Evolutionary conservation across 176 grass and related monocot species (phyloP).

Genomic region (Elaeis guineensis): DNA sequence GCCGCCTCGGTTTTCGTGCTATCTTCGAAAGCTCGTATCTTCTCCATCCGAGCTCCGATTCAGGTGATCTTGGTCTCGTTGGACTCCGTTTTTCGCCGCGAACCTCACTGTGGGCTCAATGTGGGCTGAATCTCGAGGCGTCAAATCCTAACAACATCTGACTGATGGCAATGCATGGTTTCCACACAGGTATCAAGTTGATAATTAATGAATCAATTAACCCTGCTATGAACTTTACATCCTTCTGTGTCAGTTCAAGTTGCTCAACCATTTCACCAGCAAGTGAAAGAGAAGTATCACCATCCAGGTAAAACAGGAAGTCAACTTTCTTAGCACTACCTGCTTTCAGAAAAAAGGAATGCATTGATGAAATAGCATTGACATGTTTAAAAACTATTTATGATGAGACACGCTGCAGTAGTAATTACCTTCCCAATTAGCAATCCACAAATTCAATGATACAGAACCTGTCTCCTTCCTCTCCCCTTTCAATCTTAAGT

Average conservation of each 20-base stretch:
- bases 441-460: slow-evolving; percentile 25
- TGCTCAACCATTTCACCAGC: slow-evolving; percentile 35
- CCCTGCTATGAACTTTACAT: slow-evolving; percentile 22
- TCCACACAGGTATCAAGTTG: slow-evolving; percentile 28
- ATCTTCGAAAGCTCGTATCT: too few relatives aligned
- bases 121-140: too few relatives aligned
- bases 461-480: slow-evolving; percentile 7
- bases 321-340: slow-evolving; percentile 20
- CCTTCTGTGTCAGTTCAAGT: slow-evolving; percentile 20
- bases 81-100: too few relatives aligned
- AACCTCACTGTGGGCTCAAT: too few relatives aligned
- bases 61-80: too few relatives aligned
- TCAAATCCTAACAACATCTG: too few relatives aligned
- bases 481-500: slow-evolving; percentile 23
- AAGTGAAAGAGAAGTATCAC: slow-evolving; percentile 28
- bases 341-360: slow-evolving; percentile 12
- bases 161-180: slow-evolving; percentile 4
- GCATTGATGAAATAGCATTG: background rate
- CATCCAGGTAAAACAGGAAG: slow-evolving; percentile 24
- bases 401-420: background rate
- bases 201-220: slow-evolving; percentile 40
- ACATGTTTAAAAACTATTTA: background rate
- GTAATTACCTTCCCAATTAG: slow-evolving; percentile 31
- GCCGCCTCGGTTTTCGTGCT: too few relatives aligned
- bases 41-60: too few relatives aligned